Conservation (phyloP, 495 filamentous ascomycete species). For the Daldinia caldariorum region DNA sequence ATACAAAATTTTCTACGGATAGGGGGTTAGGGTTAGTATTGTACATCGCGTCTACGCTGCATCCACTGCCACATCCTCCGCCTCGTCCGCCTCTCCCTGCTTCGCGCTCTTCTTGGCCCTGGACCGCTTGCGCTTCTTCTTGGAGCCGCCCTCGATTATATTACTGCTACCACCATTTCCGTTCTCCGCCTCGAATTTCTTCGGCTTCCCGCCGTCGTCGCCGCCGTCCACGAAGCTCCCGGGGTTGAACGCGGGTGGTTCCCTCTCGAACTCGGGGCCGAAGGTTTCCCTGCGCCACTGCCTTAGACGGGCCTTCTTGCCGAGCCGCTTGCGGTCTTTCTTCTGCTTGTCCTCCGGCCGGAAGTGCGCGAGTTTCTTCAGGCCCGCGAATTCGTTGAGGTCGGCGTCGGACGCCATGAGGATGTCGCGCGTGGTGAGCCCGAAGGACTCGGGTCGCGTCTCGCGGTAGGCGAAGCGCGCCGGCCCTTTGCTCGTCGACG, state of each 20-base stretch:
- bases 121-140: slow-evolving; percentile 61
- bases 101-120: slow-evolving; percentile 47
- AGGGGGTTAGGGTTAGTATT: background rate
- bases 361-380: slow-evolving; percentile 94
- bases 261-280: slow-evolving; percentile 67
- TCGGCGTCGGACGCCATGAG: slow-evolving; percentile 87
- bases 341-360: slow-evolving; percentile 87
- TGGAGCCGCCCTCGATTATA: slow-evolving; percentile 48
- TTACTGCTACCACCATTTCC: slow-evolving; percentile 29
- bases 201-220: slow-evolving; percentile 21
- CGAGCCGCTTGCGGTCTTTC: slow-evolving; percentile 84
- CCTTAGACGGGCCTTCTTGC: slow-evolving; percentile 88
- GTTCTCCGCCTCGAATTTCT: slow-evolving; percentile 1
- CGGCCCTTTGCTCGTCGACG: slow-evolving; percentile 33
- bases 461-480: slow-evolving; percentile 86
- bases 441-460: slow-evolving; percentile 88
- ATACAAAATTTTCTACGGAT: background rate
- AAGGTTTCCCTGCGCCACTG: slow-evolving; percentile 95
- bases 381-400: slow-evolving; percentile 87
- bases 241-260: slow-evolving; percentile 60
- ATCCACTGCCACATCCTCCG: slow-evolving; percentile 20
- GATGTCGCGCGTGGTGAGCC: slow-evolving; percentile 88
- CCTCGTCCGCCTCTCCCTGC: slow-evolving; percentile 41
- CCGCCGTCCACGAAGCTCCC: slow-evolving; percentile 43
- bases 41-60: slow-evolving; percentile 8